Conservation (phyloP, 139 green algal genomes). For the Coelastrella sp. region DNA sequence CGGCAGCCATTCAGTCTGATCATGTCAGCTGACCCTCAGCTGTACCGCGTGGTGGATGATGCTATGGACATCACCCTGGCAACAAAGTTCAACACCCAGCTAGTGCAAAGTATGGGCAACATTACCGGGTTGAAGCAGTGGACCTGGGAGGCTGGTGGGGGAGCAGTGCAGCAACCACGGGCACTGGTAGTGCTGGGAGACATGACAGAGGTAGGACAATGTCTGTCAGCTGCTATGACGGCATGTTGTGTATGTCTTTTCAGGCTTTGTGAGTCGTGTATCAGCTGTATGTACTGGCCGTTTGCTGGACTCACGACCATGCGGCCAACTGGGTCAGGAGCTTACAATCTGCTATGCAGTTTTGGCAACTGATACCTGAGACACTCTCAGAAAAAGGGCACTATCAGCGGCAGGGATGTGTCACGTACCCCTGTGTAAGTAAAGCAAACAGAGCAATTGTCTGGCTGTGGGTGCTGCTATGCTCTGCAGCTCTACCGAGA, state of each 20-base stretch:
- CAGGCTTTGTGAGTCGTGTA: no score
- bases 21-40: slow-evolving; percentile 48
- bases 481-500: slow-evolving; percentile 20
- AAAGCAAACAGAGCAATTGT: no score
- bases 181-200: slow-evolving; percentile 49
- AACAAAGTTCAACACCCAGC: slow-evolving; percentile 18
- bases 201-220: slow-evolving; percentile 36
- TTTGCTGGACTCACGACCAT: no score
- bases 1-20: slow-evolving; percentile 37
- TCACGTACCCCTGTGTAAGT: no score
- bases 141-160: slow-evolving; percentile 38
- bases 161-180: slow-evolving; percentile 12
- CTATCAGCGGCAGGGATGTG: no score
- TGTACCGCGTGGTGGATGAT: slow-evolving; percentile 4
- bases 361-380: no score
- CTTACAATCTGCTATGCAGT: no score
- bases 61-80: background rate
- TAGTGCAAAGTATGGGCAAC: slow-evolving; percentile 32
- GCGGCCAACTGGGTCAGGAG: no score
- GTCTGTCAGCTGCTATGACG: background rate
- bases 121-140: slow-evolving; percentile 25
- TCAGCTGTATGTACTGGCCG: no score
- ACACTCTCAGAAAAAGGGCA: no score
- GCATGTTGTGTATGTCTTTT: no score
- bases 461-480: background rate